Percentiles rank a stretch among this genome's conserved stretches.
Conservation (phyloP, 2,329 filamentous ascomycete species). For the Fusarium sambucinum region DNA sequence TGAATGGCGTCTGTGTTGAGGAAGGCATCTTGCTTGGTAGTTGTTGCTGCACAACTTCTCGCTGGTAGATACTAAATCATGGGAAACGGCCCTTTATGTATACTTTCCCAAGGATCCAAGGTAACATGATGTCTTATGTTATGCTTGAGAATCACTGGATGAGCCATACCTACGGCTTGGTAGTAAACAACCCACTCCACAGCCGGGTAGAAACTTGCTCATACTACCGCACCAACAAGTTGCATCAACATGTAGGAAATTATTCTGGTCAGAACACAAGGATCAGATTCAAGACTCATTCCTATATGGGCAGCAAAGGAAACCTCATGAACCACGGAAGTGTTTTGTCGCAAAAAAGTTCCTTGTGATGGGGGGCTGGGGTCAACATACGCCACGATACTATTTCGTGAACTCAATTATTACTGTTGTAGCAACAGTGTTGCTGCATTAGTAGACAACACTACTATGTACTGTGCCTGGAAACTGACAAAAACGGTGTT, state of each 20-base stretch:
- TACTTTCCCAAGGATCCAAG: neutral
- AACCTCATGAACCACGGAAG: neutral
- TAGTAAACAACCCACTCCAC: neutral
- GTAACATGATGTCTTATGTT: neutral
- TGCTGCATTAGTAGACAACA: neutral
- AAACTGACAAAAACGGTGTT: neutral
- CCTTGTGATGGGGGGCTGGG: neutral
- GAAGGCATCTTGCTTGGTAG: conserved; percentile 26
- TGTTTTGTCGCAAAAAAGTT: neutral
- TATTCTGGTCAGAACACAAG: neutral
- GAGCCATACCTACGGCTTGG: neutral
- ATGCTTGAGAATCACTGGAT: neutral
- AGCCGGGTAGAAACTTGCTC: conserved; percentile 50
- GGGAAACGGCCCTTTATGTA: conserved; percentile 12
- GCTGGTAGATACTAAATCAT: neutral
- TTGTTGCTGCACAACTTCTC: neutral
- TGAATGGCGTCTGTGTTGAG: conserved; percentile 15
- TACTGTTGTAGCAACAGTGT: no score
- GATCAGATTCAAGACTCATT: rapidly evolving
- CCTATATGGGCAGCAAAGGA: no score
- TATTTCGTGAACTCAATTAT: conserved; percentile 7
- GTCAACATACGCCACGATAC: conserved; percentile 17
- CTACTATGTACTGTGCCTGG: no score
- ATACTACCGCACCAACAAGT: conserved; percentile 47
- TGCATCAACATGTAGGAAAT: neutral